Base-by-base conservation (phyloP, 75 land plant species). In the Isoetes taiwanensis region DNA sequence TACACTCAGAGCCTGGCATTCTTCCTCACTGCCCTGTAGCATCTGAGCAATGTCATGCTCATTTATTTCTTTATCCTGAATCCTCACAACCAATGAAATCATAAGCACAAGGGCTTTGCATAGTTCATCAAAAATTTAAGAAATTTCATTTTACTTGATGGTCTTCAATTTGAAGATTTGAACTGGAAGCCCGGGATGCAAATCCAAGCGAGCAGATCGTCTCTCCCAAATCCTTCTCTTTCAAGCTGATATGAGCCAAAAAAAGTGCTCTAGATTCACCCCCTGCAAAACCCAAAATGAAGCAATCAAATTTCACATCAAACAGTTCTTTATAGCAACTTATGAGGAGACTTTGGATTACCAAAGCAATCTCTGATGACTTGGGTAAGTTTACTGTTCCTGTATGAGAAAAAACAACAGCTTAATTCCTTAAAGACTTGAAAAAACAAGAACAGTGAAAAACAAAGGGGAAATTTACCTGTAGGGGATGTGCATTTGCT, bases 301-400 rank as follows among this genome's bases (percentile, higher is more conserved):
- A n/a, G n/a, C n/a, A n/a, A n/a, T n/a, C n/a, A n/a, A n/a, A 24
- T 28, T 25, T 33, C 56, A 11, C 23, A 59, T 21, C 26, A 56
- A 8, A 57, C 16, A 57, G 30, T n/a, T n/a, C n/a, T n/a, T n/a
- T n/a, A n/a, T n/a, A 43, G 3, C 27, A 41, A 25, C 27, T 33
- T 17, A 19, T 35, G 28, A 11, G 10, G 9, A 23, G n/a, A 5
- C 30, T 56, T n/a, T n/a, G n/a, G n/a, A n/a, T n/a, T 72, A 87
- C 94, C 94, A 17, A 87, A 61, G 30, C 80, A 80, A 56, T 87
- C 88, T 57, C 76, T 73, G 41, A 87, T 79, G 61, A 83, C 76
- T 70, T 87, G 94, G 28, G 94, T 87, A 6, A 87, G 81, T 72
- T 87, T 87, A 84, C 88, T 80, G 41, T 87, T 87, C 60, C 94